Base-by-base conservation (phyloP, 1,139 yeast species). In the Yamadazyma dushanensis region DNA sequence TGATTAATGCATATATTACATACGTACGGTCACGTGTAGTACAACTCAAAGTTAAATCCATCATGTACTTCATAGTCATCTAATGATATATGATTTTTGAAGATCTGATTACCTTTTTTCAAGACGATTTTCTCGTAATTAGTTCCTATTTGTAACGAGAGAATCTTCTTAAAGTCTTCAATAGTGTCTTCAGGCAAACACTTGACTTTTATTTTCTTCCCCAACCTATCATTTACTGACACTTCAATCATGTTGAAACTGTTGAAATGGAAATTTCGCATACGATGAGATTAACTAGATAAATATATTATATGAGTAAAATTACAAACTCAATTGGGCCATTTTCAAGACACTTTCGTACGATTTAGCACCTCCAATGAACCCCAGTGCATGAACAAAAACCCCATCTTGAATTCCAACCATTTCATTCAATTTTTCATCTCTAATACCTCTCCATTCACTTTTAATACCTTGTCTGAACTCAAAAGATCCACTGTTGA, bases 361-460 rank as follows among this genome's bases (percentile, higher is more conserved):
- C 21, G 95, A 73, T 54, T 80, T 73, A 43, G 94, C 88, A 35
- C 99, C 99, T 24, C 98, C 98, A 56, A 92, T 92, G 63, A 92
- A 92, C 0, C 99, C 98, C 31, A 96, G 87, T 29, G 97, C 97
- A 53, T 92, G 99, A 38, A 94, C 80, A 57, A 92, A 92, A 21
- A 90, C 80, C 56, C 96, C 86, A 3, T 87, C 96, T 15, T 78
- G 80, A 39, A 92, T 76, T 14, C 95, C 96, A 25, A 89, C 68
- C 49, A 75, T 66, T 45, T 80, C 70, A 45, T 85, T 78, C 51
- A 92, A 73, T 29, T 72, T 85, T 22, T 84, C 90, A 56, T 92
- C 98, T 56, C 98, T 79, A 34, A 90, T 67, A 20, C 99, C 99
- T 68, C 98, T 78, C 89, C 96, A 86, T 23, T 79, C 73, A 59